Conservation (phyloP, 768 basidiomycete genomes). For the Pisolithus marmoratus region DNA sequence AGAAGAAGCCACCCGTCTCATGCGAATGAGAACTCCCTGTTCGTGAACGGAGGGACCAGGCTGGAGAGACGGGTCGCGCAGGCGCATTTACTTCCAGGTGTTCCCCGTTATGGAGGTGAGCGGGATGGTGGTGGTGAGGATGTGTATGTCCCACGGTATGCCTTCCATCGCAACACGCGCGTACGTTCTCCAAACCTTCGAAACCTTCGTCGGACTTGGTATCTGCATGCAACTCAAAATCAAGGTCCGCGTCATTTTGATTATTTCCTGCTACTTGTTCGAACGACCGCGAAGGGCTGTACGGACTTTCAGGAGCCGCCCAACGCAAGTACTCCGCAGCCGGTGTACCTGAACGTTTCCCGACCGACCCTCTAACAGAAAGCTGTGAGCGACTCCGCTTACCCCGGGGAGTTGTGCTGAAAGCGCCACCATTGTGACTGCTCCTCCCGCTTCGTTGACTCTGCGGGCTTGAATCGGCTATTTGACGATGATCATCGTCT, state of each 20-base stretch:
- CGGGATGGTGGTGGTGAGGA: conserved; percentile 53
- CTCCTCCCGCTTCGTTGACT: conserved; percentile 71
- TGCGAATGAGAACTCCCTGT: conserved; percentile 70
- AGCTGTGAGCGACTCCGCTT: conserved; percentile 76
- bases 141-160: conserved; percentile 68
- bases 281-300: conserved; percentile 69
- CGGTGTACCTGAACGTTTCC: conserved; percentile 86
- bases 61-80: conserved; percentile 67
- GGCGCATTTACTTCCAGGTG: conserved; percentile 47
- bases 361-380: conserved; percentile 62
- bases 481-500: conserved; percentile 48
- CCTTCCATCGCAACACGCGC: conserved; percentile 83
- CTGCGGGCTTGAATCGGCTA: conserved; percentile 54
- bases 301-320: conserved; percentile 68
- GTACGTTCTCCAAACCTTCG: conserved; percentile 92
- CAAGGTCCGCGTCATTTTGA: conserved; percentile 59
- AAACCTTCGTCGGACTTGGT: conserved; percentile 70
- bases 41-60: conserved; percentile 82
- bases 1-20: conserved; percentile 64
- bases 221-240: conserved; percentile 81
- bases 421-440: conserved; percentile 51
- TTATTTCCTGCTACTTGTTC: conserved; percentile 40
- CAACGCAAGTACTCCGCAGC: conserved; percentile 88
- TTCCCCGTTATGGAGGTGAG: conserved; percentile 37
- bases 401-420: conserved; percentile 73